These are phyloP conservation scores for Ceratocystis eucalypticola DNA, from an alignment of 2,329 filamentous ascomycete species.

Conservation along the genomic window DNA sequence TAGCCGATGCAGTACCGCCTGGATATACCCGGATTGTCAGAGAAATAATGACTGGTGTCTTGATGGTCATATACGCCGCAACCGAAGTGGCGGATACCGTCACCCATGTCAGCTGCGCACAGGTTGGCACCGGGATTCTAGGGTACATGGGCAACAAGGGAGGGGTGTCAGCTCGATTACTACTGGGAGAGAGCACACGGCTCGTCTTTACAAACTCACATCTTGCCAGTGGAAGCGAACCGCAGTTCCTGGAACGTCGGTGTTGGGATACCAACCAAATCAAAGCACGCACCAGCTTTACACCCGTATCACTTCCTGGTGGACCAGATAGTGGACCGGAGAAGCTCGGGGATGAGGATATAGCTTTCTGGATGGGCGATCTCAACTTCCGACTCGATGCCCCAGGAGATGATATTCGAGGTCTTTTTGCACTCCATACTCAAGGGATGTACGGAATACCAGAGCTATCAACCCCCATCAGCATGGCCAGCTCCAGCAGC, in stretches of 20 bases:
- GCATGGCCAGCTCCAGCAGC: slow-evolving; percentile 25
- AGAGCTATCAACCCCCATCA: slow-evolving; percentile 22
- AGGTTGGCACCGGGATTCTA: slow-evolving; percentile 76
- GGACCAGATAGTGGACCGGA: slow-evolving; percentile 52
- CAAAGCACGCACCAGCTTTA: slow-evolving; percentile 59
- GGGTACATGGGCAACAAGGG: slow-evolving; percentile 97
- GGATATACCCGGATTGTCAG: slow-evolving; percentile 67
- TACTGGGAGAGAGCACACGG: slow-evolving; percentile 79
- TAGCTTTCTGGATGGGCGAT: slow-evolving; percentile 93
- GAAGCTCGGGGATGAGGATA: slow-evolving; percentile 76
- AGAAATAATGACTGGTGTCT: slow-evolving; percentile 74
- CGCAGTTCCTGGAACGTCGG: slow-evolving; percentile 61
- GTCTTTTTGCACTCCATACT: slow-evolving; percentile 70
- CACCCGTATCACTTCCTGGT: slow-evolving; percentile 53
- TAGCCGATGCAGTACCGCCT: slow-evolving; percentile 58
- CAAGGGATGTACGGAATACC: slow-evolving; percentile 56
- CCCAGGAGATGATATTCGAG: slow-evolving; percentile 78
- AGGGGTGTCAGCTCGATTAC: slow-evolving; percentile 64
- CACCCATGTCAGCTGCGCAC: slow-evolving; percentile 66
- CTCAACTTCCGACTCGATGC: slow-evolving; percentile 86
- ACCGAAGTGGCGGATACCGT: slow-evolving; percentile 60
- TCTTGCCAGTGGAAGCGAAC: slow-evolving; percentile 73
- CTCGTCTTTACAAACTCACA: slow-evolving; percentile 87
- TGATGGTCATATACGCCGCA: slow-evolving; percentile 76
- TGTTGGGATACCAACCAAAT: slow-evolving; percentile 87